Conservation (phyloP, 2,329 filamentous ascomycete species). For the Ilyonectria sp. region DNA sequence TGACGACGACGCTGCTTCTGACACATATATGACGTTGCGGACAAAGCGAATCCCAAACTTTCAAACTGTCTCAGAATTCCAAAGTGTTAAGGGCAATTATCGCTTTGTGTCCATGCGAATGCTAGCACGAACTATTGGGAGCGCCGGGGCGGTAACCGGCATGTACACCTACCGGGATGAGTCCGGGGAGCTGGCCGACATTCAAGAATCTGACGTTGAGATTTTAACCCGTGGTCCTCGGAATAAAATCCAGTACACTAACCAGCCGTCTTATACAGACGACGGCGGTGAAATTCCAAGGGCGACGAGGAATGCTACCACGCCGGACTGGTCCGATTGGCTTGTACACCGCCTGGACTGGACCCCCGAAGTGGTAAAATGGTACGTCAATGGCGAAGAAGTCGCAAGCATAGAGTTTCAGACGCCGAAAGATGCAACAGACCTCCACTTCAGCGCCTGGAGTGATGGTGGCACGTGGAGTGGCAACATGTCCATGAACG, state of each 20-base stretch:
- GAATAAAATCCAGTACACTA: slow-evolving; percentile 67
- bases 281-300: slow-evolving; percentile 59
- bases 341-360: slow-evolving; percentile 72
- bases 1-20: slow-evolving; percentile 47
- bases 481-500: slow-evolving; percentile 66
- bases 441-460: slow-evolving; percentile 71
- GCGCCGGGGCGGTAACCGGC: slow-evolving; percentile 63
- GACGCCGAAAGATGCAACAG: slow-evolving; percentile 65
- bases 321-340: slow-evolving; percentile 69
- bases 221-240: slow-evolving; percentile 62
- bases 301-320: slow-evolving; percentile 61
- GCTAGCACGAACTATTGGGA: slow-evolving; percentile 63
- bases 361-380: slow-evolving; percentile 65
- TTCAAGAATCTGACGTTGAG: slow-evolving; percentile 68
- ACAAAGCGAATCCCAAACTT: slow-evolving; percentile 59
- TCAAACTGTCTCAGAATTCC: slow-evolving; percentile 63
- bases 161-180: slow-evolving; percentile 65
- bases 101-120: slow-evolving; percentile 59
- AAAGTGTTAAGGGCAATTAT: slow-evolving; percentile 49
- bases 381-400: slow-evolving; percentile 66
- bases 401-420: slow-evolving; percentile 67
- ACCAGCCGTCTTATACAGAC: slow-evolving; percentile 67
- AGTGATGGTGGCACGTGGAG: slow-evolving; percentile 71
- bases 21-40: slow-evolving; percentile 63
- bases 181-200: slow-evolving; percentile 49